phyloP scores from a whole-genome alignment of 83 land plant species.

The Larix sibirica region DNA sequence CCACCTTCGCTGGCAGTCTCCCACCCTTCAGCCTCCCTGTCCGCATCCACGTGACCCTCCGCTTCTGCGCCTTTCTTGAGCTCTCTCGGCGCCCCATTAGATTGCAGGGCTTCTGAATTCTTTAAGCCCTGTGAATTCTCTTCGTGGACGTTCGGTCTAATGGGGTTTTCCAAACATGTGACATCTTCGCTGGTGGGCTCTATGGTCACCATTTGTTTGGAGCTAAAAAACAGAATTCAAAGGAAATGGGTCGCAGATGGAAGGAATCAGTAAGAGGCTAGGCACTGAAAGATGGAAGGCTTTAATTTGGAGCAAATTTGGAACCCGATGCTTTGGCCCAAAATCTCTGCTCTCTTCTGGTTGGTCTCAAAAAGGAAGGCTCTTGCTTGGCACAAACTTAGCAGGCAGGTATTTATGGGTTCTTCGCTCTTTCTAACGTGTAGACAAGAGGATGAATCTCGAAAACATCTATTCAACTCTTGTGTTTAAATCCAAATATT shows the following conservation, averaged over 20 bases:
- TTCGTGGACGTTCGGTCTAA: conserved; percentile 5
- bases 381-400: too few relatives aligned
- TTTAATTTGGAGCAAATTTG: too few relatives aligned
- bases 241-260: background rate
- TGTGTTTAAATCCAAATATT: too few relatives aligned
- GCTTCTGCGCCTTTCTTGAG: background rate
- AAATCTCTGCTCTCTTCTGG: too few relatives aligned
- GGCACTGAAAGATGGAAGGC: too few relatives aligned
- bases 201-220: conserved; percentile 12
- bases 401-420: too few relatives aligned
- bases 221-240: background rate
- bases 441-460: too few relatives aligned
- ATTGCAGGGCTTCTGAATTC: background rate
- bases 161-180: background rate
- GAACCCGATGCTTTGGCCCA: too few relatives aligned
- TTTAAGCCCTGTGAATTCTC: background rate
- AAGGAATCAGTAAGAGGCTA: too few relatives aligned
- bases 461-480: too few relatives aligned
- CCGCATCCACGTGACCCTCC: background rate
- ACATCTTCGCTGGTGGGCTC: conserved; percentile 9
- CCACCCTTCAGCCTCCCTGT: conserved; percentile 34
- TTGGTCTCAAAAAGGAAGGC: too few relatives aligned
- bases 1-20: conserved; percentile 59
- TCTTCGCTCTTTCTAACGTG: too few relatives aligned
- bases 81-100: background rate